Conservation (phyloP, 1,284 basidiomycete species). For the Sparassis latifolia region DNA sequence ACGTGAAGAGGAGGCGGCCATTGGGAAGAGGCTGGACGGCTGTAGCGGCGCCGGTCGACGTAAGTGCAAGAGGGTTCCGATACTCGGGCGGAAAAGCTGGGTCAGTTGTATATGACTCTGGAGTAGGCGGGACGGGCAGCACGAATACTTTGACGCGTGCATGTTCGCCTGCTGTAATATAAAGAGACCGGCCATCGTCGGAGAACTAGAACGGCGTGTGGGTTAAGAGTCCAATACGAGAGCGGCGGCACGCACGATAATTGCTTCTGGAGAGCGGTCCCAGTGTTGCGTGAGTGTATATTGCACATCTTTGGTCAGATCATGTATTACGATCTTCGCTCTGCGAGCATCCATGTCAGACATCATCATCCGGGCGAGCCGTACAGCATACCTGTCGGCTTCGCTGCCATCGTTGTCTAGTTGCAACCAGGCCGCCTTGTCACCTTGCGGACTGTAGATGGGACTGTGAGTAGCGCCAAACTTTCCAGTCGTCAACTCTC, state of each 20-base stretch:
- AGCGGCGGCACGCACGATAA: slow-evolving; percentile 40
- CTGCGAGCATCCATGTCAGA: slow-evolving; percentile 18
- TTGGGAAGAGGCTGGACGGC: slow-evolving; percentile 52
- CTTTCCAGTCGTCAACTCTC: slow-evolving; percentile 70
- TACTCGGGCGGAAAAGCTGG: slow-evolving; percentile 43
- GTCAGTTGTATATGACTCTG: slow-evolving; percentile 41
- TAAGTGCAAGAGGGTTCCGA: slow-evolving; percentile 51
- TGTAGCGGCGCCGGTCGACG: slow-evolving; percentile 47
- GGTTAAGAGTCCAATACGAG: not conserved
- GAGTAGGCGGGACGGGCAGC: slow-evolving; percentile 58
- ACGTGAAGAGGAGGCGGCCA: slow-evolving; percentile 61
- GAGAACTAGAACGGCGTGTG: slow-evolving; percentile 50
- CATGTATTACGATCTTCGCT: slow-evolving; percentile 76
- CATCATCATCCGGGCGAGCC: not conserved
- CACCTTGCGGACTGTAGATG: slow-evolving; percentile 59
- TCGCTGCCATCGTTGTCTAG: slow-evolving; percentile 85
- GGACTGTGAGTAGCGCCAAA: slow-evolving; percentile 79
- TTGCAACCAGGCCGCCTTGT: slow-evolving; percentile 82
- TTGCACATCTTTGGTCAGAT: slow-evolving; percentile 57
- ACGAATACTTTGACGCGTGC: slow-evolving; percentile 72
- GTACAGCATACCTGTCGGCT: slow-evolving; percentile 54
- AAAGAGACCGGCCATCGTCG: slow-evolving; percentile 60
- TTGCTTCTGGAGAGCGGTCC: slow-evolving; percentile 69
- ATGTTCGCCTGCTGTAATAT: slow-evolving; percentile 69
- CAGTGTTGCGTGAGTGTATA: slow-evolving; percentile 73